Conservation (phyloP, 306 rosid genomes). For the Begonia loranthoides region DNA sequence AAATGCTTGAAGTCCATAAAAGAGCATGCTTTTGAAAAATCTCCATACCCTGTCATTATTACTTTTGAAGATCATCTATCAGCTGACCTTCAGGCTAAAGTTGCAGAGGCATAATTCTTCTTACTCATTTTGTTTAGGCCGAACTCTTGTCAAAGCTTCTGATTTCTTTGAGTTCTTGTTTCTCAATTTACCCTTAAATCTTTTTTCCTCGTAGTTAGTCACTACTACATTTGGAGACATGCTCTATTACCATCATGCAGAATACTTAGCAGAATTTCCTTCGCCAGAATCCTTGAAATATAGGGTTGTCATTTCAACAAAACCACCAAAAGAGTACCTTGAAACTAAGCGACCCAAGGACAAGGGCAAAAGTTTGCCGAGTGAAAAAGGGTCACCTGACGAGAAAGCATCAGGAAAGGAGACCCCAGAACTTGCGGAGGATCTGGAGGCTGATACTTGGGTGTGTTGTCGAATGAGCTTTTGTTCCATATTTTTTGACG, state of each 20-base stretch:
- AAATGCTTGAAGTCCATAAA: constrained; percentile 79
- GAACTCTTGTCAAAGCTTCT: neutral
- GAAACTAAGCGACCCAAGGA: constrained; percentile 27
- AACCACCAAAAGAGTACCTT: constrained; percentile 65
- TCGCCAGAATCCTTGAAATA: constrained; percentile 67
- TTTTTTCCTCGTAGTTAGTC: constrained; percentile 39
- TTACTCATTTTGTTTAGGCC: neutral
- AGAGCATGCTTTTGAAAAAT: constrained; percentile 67
- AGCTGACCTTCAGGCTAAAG: constrained; percentile 65
- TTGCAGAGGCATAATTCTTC: constrained; percentile 43
- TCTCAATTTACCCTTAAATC: constrained; percentile 5
- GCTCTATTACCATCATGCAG: constrained; percentile 50
- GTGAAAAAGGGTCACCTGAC: constrained; percentile 35
- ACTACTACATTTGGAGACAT: constrained; percentile 55
- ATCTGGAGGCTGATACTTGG: constrained; percentile 28
- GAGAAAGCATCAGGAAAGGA: constrained; percentile 22
- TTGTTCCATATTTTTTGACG: constrained; percentile 7
- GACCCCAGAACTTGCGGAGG: constrained; percentile 13
- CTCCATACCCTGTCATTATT: constrained; percentile 71
- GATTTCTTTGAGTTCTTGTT: constrained; percentile 3
- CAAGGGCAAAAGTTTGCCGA: constrained; percentile 10
- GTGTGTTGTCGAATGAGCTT: constrained; percentile 21
- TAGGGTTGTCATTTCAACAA: constrained; percentile 68
- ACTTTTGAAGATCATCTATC: constrained; percentile 92
- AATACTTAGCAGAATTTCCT: constrained; percentile 48